Conservation (phyloP, 495 filamentous ascomycete genomes). For the Penicillium lividum region DNA sequence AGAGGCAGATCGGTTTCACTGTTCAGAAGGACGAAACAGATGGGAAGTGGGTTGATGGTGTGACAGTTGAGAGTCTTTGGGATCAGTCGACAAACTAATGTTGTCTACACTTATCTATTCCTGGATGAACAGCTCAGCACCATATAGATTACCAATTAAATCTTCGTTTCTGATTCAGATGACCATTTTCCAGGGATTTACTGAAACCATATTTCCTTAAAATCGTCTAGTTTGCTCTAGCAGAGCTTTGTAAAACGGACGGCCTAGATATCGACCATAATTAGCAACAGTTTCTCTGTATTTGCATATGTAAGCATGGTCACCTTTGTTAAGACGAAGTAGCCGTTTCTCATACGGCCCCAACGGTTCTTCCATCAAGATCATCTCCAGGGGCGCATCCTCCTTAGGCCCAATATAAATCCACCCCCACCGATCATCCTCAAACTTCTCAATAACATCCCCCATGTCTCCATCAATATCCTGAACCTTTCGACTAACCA, state of each 20-base stretch:
- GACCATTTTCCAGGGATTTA: background rate
- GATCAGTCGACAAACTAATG: slow-evolving; percentile 50
- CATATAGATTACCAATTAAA: background rate
- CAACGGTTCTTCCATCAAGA: slow-evolving; percentile 50
- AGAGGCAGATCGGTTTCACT: slow-evolving; percentile 48
- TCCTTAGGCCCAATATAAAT: slow-evolving; percentile 47
- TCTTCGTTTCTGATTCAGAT: background rate
- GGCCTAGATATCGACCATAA: background rate
- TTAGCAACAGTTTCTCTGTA: background rate
- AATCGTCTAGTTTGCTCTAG: background rate
- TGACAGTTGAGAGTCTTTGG: slow-evolving; percentile 65
- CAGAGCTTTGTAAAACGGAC: background rate
- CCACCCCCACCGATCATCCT: slow-evolving; percentile 49
- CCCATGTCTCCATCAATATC: slow-evolving; percentile 12
- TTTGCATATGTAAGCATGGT: background rate
- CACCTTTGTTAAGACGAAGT: slow-evolving; percentile 42
- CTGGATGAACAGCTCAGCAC: too few relatives aligned
- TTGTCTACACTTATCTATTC: too few relatives aligned
- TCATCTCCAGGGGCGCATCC: slow-evolving; percentile 32
- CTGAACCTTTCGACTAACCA: slow-evolving; percentile 2
- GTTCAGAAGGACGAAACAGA: slow-evolving; percentile 49
- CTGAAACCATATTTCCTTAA: background rate
- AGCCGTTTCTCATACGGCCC: slow-evolving; percentile 52
- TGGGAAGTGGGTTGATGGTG: slow-evolving; percentile 53
- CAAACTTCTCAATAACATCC: slow-evolving; percentile 24